Evolutionary conservation across 495 filamentous ascomycete genomes (phyloP), one percentile per base, ranked within the genome.

Genomic region (Aspergillus conjunctus): DNA sequence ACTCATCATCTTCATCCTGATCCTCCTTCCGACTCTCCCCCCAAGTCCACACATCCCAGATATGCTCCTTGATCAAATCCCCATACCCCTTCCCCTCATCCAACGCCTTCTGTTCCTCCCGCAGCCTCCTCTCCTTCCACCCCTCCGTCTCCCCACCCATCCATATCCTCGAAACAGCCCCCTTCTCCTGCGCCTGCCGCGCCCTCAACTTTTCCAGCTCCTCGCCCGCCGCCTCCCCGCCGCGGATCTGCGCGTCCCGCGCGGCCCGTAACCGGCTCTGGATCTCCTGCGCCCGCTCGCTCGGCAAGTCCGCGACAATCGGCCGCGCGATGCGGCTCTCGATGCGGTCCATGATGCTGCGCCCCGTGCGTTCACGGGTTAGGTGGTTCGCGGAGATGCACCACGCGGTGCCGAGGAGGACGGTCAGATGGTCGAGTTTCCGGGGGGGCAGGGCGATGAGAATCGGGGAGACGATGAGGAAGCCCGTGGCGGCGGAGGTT

Each of bases 71-170:
- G 62, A 97, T 97, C 74, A 97, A 75, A 66, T 85, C 87, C 15
- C 84, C 85, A 80, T 93, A 92, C 26, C 91, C 89, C 73, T 86
- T 89, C 18, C 92, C 93, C 58, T 88, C 84, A 65, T 87, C 86
- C 68, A 93, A 63, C 56, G 86, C 86, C 76, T 91, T 79, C 76
- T 80, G 80, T 72, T 93, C 89, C 79, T 88, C 83, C 72, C 77
- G 70, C 62, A 90, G 65, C 67, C 91, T 73, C 79, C 81, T 82
- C 73, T 85, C 83, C 80, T 88, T 88, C 91, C 91, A 94, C 51
- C 83, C 85, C 45, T 80, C 78, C 46, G 67, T 71, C 72, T 87
- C 85, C 55, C 81, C 79, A 9, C 83, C 88, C 76, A 88, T 85
- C 87, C 87, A 90, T 48, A 90, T 54, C 69, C 75, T 78, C 68